Base-by-base conservation (phyloP, 257 asterid genomes). In the Cordia subcordata region DNA sequence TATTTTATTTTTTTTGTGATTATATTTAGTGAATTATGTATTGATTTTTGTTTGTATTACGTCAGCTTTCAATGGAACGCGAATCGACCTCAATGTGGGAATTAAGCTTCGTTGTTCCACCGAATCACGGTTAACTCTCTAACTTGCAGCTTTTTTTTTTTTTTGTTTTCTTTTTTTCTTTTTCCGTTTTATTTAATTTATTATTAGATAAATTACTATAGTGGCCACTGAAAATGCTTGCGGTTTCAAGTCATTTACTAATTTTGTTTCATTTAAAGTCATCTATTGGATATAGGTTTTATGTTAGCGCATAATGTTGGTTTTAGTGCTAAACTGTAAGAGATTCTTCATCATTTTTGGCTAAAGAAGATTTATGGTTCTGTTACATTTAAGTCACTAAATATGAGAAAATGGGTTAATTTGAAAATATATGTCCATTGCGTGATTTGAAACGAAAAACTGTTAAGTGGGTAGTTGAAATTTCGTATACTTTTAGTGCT, bases 21-120 rank as follows among this genome's bases (percentile, higher is more conserved):
- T 51, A 13, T 21, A 11, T 37, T 27, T 17, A 19, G 44, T 15
- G 11, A 13, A 10, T 54, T 37, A 11, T 53, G 10, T 40, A 6
- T 23, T 56, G 20, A 18, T 21, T 18, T 58, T 32, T 32, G 44
- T 8, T 42, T 1, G 5, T 39, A 47, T 4, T 17, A 5, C n/a
- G 68, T 71, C 82, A 92, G 99, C 85, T 92, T 13, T 68, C 87
- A 1, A 66, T 92, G 99, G 97, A 80, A 66, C 97, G 97, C n/a
- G 99, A 88, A 69, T 88, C 96, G 40, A 74, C 87, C 38, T 92
- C 94, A 39, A 81, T 79, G 88, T 92, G 99, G 99, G 95, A 86
- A 76, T 78, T 92, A 55, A 86, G 97, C 60, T 92, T 92, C 61
- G 99, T 92, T 22, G 97, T 86, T 23, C 99, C 99, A 12, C 90